Evolutionary conservation across 192 early-diverging fungal species (phyloP), one percentile per base, ranked within the genome.

Genomic region (Coemansia sp.): DNA sequence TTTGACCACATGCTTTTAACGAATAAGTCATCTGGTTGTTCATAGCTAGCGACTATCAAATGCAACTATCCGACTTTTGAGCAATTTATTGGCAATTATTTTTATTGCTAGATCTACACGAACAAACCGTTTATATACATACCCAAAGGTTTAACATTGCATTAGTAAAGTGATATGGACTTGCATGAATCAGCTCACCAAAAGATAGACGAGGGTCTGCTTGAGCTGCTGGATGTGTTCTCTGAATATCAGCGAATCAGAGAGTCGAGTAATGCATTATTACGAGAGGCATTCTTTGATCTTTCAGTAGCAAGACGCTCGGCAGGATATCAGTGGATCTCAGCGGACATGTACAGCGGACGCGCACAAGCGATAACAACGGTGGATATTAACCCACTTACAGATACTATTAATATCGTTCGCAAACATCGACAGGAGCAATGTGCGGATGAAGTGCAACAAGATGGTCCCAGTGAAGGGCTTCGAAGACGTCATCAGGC

Each of bases 281-380:
- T 74, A 12, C 60, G 62, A 38, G 65, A 71, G 28, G 72, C 68
- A 23, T 81, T 60, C 55, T 81, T 81, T 53, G 69, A 68, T 30
- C 48, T 81, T 27, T 54, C 78, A 14, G 38, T 52, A 14, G 72
- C 78, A 28, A 71, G 59, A 63, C 72, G 78, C 30, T 64, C 78
- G 9, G 65, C 72, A 4, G 78, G 78, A 24, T 81, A 81, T 60
- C 64, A 49, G 51, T 71, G 69, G 68, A 81, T 81, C 25, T 81
- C 78, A 25, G 65, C 78, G 4, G 72, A 72, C 49, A 54, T 67
- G 49, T 72, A 69, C 56, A 74, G 62, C 52, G 69, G 62, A 6
- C 57, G 60, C n/a, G 67, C 72, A 19, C 60, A n/a, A 62, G 68
- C 72, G 49, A 61, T 65, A 25, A 65, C 68, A 30, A 71, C 78